Base-by-base conservation (phyloP, 2,329 filamentous ascomycete species). In the Coniochaeta ligniaria region DNA sequence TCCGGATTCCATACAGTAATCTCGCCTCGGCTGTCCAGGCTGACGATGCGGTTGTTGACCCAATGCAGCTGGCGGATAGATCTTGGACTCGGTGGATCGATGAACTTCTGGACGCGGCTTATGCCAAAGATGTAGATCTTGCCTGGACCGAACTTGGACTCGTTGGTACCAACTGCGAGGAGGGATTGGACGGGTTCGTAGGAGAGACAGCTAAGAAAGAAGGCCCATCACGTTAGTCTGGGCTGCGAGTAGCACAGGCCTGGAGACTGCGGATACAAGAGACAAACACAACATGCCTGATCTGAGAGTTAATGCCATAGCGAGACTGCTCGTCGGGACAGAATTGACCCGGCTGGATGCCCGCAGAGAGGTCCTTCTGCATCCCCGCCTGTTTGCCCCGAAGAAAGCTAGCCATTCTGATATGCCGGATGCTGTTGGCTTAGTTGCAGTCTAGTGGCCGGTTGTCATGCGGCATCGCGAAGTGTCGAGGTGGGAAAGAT, bases 101-200 rank as follows among this genome's bases (percentile, higher is more conserved):
- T 83, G 62, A 87, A 84, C 67, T 90, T 90, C 66, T 89, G 85
- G 59, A 98, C 89, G 62, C 95, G 86, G 61, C 83, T 84, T 72
- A 91, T 89, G 50, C 95, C 95, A 72, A 95, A 88, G 67, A 99
- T 78, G 74, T 96, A 96, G 71, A 99, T 90, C 72, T 93, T 88
- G 26, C 94, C 94, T 36, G 86, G 85, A 62, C 92, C 92, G 70
- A 91, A 96, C 69, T 90, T 87, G 65, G 89, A 92, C 75, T 96
- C 90, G 71, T 87, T 90, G 47, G 95, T 99, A 62, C 92, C 95
- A 64, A 98, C 85, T 47, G 95, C 95, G 58, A 99, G 82, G 61
- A 99, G 86, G 31, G 93, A 96, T 72, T 99, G 95, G 14, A 97
- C 83, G 1, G 95, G 93, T 66, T 98, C 93, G 77, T 96, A 98